A percentile compares a stretch with the other conserved stretches of the same genome.
phyloP scores from a whole-genome alignment of 192 early-diverging fungal species.

The Umbelopsis sp. region DNA sequence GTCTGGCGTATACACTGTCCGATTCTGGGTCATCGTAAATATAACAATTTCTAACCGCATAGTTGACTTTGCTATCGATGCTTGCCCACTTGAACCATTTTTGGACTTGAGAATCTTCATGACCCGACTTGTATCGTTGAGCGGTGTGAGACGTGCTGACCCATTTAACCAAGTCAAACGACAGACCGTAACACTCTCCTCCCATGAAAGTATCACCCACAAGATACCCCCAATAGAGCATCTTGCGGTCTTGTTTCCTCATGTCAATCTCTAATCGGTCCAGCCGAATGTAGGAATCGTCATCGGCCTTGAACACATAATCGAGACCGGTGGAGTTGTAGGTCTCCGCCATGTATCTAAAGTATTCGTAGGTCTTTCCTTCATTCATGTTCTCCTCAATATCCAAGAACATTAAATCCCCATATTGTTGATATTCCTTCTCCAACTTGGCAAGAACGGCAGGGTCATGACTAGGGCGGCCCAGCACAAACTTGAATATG shows the following conservation, averaged over 20 bases:
- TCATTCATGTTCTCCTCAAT: slow-evolving; percentile 44
- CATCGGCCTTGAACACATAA: slow-evolving; percentile 42
- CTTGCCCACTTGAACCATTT: slow-evolving; percentile 37
- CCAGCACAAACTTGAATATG: slow-evolving; percentile 40
- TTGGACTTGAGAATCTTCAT: slow-evolving; percentile 40
- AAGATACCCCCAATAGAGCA: slow-evolving; percentile 40
- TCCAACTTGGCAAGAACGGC: slow-evolving; percentile 2
- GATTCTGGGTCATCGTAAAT: slow-evolving; percentile 35
- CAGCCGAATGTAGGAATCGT: slow-evolving; percentile 40
- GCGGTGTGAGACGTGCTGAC: slow-evolving; percentile 26
- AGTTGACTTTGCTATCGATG: slow-evolving; percentile 28
- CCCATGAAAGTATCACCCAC: slow-evolving; percentile 38
- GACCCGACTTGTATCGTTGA: slow-evolving; percentile 26
- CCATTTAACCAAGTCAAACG: slow-evolving; percentile 34
- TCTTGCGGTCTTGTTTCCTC: slow-evolving; percentile 22
- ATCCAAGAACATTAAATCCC: slow-evolving; percentile 38
- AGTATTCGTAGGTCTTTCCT: slow-evolving; percentile 42
- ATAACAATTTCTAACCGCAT: slow-evolving; percentile 31
- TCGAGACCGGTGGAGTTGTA: slow-evolving; percentile 27
- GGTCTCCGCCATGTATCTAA: slow-evolving; percentile 25
- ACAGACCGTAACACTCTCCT: slow-evolving; percentile 37
- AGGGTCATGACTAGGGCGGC: slow-evolving; percentile 7
- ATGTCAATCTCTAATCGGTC: slow-evolving; percentile 35
- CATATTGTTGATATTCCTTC: slow-evolving; percentile 32
- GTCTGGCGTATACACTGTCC: slow-evolving; percentile 29